Percentiles rank a stretch among this genome's conserved stretches.
These are phyloP conservation scores for Penicillium salamii DNA, from an alignment of 495 filamentous ascomycete species.

Conservation along the genomic window DNA sequence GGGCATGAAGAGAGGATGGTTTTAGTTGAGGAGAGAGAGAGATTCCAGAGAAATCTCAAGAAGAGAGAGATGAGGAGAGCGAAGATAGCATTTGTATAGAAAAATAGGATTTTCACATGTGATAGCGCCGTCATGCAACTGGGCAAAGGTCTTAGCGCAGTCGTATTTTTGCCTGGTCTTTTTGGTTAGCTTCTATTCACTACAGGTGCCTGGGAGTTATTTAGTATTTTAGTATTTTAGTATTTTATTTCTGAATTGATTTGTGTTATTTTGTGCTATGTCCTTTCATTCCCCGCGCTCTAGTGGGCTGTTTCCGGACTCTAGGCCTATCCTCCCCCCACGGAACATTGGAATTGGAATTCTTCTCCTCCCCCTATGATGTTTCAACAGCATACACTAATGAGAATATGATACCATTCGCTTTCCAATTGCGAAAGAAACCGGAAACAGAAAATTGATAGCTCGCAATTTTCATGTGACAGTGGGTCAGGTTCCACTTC, in stretches of 20 bases:
- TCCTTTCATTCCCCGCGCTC: not conserved
- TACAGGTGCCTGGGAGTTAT: no score
- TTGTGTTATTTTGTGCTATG: not conserved
- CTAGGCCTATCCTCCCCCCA: no score
- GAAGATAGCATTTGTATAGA: conserved; percentile 15
- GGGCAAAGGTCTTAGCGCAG: conserved; percentile 20
- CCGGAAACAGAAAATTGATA: not conserved
- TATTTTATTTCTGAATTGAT: not conserved
- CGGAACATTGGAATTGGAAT: no score
- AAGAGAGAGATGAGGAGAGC: conserved; percentile 1
- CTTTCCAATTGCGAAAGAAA: not conserved
- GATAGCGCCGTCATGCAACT: conserved; percentile 23
- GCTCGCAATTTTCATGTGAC: not conserved
- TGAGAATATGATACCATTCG: not conserved
- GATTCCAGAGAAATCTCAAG: conserved; percentile 6
- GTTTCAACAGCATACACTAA: no score
- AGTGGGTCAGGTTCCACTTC: not conserved
- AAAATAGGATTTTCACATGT: conserved; percentile 26
- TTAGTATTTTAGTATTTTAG: not conserved
- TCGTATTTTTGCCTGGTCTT: conserved; percentile 7
- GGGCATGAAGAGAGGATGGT: conserved; percentile 46
- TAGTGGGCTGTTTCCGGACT: not conserved
- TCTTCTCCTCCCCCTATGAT: not conserved
- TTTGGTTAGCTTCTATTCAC: not conserved
- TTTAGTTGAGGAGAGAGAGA: not conserved